Evolutionary conservation across 2,329 filamentous ascomycete genomes (phyloP).

Genomic region (Bipolaris oryzae): DNA sequence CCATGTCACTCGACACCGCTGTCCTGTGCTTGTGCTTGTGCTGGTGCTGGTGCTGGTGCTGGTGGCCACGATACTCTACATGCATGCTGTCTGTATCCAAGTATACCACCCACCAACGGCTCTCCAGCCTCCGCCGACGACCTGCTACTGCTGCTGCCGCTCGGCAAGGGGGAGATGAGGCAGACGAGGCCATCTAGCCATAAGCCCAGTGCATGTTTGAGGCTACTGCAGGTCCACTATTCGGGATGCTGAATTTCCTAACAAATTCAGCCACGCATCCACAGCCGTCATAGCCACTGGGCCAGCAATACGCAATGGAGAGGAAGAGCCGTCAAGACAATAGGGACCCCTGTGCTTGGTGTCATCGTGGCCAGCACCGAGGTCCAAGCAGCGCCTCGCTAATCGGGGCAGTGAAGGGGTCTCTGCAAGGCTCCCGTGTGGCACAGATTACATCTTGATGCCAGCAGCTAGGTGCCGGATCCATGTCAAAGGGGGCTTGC

Average conservation of each 20-base stretch:
- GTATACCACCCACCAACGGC: background rate
- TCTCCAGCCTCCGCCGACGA: slow-evolving; percentile 1
- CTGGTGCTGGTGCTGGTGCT: too few relatives aligned
- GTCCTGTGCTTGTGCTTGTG: background rate
- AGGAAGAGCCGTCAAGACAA: slow-evolving; percentile 5
- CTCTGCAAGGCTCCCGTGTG: slow-evolving; percentile 2
- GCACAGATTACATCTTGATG: background rate
- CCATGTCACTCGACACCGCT: background rate
- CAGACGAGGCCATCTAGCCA: slow-evolving; percentile 1
- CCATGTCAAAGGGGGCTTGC: slow-evolving; percentile 3
- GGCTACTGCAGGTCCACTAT: slow-evolving; percentile 30
- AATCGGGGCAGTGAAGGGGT: slow-evolving; percentile 3
- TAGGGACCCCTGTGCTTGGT: slow-evolving; percentile 5
- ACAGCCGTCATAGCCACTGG: slow-evolving; percentile 16
- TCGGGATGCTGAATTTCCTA: slow-evolving; percentile 14
- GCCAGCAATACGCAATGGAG: slow-evolving; percentile 2
- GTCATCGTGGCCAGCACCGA: slow-evolving; percentile 3
- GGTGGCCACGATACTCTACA: background rate
- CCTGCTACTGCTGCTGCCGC: background rate
- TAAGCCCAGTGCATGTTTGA: slow-evolving; percentile 23
- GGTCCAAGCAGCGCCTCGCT: background rate
- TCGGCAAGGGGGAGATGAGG: slow-evolving; percentile 9
- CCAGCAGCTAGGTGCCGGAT: background rate
- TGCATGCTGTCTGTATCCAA: background rate
- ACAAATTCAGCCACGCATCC: slow-evolving; percentile 9